Base-by-base conservation (phyloP, 768 basidiomycete species). In the Arthromyces matolae region DNA sequence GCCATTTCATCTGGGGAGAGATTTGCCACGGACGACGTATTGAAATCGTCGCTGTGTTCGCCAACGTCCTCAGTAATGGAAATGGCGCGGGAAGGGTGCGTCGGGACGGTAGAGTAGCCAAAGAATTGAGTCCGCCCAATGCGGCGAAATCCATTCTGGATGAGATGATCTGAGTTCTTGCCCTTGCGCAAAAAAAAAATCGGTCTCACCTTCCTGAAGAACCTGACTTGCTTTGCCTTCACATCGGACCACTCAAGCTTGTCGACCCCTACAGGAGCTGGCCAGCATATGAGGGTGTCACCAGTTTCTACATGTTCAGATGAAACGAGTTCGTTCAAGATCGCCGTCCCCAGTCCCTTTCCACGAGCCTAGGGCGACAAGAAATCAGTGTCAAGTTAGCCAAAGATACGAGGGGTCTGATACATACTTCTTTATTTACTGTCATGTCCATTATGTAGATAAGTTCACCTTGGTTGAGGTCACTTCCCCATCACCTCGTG, bases 401-500 rank as follows among this genome's bases (percentile, higher is more conserved):
- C 8, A 13, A 5, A 45, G 34, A 16, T 12, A 32, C 35, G 31
- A 9, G 1, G 10, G 34, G 10, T 8, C n/a, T 4, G 2, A 28
- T 18, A 45, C 56, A 42, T 54, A 67, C 65, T 47, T 57, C 10
- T 8, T 53, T 41, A 4, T 59, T 45, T 1, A 68, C 65, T 4
- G 38, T 20, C 9, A 67, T 47, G 19, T 57, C 42, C 4, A 58
- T 31, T n/a, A 70, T 36, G 49, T 66, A 67, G 13, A 69, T 19
- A 31, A 66, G 40, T 20, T 50, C 29, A 3, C 66, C 67, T 3
- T 45, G 13, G 42, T 66, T 55, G 41, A 67, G 32, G 42, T 68
- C 64, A 2, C 23, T 37, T 3, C 62, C 64, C 65, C 64, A 69
- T 24, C 59, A 63, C 5, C 66, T 64, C 0, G 62, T 60, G 8